Conservation (phyloP, 768 basidiomycete genomes). For the Boletus sp. region DNA sequence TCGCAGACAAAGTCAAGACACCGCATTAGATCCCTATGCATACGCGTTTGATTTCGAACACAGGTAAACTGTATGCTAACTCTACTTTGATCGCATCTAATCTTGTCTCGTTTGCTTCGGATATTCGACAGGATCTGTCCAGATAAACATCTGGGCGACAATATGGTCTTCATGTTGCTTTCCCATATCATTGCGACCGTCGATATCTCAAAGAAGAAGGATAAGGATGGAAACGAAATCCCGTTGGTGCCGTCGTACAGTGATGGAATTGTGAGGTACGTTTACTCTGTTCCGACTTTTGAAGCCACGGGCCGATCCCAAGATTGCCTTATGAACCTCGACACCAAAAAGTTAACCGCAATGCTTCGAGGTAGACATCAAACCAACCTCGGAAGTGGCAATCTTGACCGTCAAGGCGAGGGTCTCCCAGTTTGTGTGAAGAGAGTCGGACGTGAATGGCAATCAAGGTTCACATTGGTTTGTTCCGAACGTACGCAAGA, state of each 20-base stretch:
- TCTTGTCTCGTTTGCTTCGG: background rate
- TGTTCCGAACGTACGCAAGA: background rate
- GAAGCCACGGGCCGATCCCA: background rate
- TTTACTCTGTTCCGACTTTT: background rate
- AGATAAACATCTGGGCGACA: slow-evolving; percentile 8
- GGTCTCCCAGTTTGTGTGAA: background rate
- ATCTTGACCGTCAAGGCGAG: slow-evolving; percentile 9
- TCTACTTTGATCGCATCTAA: background rate
- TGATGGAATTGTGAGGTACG: slow-evolving; percentile 11
- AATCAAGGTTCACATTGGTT: background rate
- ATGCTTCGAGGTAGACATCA: slow-evolving; percentile 9
- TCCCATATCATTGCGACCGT: slow-evolving; percentile 7
- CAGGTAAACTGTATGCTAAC: background rate
- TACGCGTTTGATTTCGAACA: slow-evolving; percentile 17
- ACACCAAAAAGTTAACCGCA: slow-evolving; percentile 2
- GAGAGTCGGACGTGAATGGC: too few relatives aligned
- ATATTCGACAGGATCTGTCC: slow-evolving; percentile 9
- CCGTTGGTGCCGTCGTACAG: background rate
- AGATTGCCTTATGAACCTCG: background rate
- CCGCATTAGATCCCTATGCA: slow-evolving; percentile 6
- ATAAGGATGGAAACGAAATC: slow-evolving; percentile 7
- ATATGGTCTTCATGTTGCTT: slow-evolving; percentile 10
- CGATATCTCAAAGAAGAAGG: slow-evolving; percentile 6
- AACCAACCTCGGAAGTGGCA: slow-evolving; percentile 7
- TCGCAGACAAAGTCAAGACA: slow-evolving; percentile 4